These are phyloP conservation scores for Singerocomus rubriflavus DNA, from an alignment of 1,284 basidiomycete species.

Conservation along the genomic window DNA sequence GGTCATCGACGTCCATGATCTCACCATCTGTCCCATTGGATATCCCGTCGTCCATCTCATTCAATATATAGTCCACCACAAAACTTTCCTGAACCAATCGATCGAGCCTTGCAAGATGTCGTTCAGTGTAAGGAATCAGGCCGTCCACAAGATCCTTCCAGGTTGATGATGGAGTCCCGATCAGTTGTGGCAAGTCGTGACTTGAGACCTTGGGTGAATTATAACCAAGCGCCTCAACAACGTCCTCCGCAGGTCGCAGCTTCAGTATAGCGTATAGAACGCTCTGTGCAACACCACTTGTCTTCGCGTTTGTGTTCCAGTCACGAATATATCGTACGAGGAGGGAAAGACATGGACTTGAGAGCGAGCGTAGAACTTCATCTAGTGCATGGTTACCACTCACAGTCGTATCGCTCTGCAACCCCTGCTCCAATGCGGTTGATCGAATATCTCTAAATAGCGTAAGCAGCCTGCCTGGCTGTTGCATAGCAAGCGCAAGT, in stretches of 20 bases:
- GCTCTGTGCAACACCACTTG: conserved; percentile 82
- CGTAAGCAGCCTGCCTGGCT: conserved; percentile 83
- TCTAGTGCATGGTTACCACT: conserved; percentile 78
- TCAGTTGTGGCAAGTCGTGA: conserved; percentile 10
- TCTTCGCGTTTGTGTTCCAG: conserved; percentile 93
- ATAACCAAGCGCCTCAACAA: conserved; percentile 67
- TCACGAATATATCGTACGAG: conserved; percentile 83
- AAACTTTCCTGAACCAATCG: conserved; percentile 90
- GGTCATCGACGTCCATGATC: conserved; percentile 44
- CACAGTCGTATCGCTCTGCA: conserved; percentile 34
- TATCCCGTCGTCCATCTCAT: conserved; percentile 87
- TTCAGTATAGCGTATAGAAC: conserved; percentile 84
- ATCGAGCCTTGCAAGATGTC: conserved; percentile 86
- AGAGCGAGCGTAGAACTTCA: conserved; percentile 73
- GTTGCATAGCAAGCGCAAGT: conserved; percentile 88
- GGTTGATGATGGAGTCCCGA: conserved; percentile 41
- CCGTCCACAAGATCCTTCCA: conserved; percentile 81
- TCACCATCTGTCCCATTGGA: conserved; percentile 47
- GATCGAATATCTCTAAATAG: conserved; percentile 73
- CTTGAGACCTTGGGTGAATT: conserved; percentile 28
- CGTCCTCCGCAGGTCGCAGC: conserved; percentile 66
- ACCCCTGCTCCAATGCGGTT: conserved; percentile 22
- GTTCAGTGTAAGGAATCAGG: conserved; percentile 90
- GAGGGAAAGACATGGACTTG: conserved; percentile 72
- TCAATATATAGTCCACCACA: conserved; percentile 87